These are phyloP conservation scores for Mucor mucedo DNA, from an alignment of 371 early-diverging fungal species.

Conservation along the genomic window DNA sequence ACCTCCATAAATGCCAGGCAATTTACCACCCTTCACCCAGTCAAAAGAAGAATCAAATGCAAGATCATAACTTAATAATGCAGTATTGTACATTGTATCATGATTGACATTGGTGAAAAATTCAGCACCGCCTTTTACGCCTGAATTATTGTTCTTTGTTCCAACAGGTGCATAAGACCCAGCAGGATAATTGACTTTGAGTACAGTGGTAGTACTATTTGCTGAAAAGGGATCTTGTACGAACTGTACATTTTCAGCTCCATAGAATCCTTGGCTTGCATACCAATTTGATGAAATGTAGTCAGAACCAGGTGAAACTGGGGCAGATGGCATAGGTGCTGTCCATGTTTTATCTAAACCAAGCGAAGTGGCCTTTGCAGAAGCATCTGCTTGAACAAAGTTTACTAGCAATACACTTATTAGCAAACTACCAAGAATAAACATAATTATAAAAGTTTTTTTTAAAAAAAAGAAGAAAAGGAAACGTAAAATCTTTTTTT, in stretches of 20 bases:
- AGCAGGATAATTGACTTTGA: slow-evolving; percentile 25
- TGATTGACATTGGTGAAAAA: slow-evolving; percentile 52
- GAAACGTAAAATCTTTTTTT: slow-evolving; percentile 1
- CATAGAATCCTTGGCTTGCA: slow-evolving; percentile 17
- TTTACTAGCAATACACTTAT: not conserved
- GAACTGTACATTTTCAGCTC: slow-evolving; percentile 16
- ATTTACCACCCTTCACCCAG: slow-evolving; percentile 62
- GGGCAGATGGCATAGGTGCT: slow-evolving; percentile 29
- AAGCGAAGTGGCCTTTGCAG: slow-evolving; percentile 30
- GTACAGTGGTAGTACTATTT: slow-evolving; percentile 7
- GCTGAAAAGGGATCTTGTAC: slow-evolving; percentile 15
- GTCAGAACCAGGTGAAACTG: slow-evolving; percentile 9
- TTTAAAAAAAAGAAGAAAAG: not conserved
- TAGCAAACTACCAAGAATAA: not conserved
- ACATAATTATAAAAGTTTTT: not conserved
- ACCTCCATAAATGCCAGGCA: slow-evolving; percentile 60
- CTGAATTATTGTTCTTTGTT: slow-evolving; percentile 27
- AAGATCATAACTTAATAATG: slow-evolving; percentile 57
- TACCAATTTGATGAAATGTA: slow-evolving; percentile 25
- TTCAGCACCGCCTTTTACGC: slow-evolving; percentile 54
- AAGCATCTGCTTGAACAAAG: slow-evolving; percentile 6
- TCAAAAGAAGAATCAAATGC: slow-evolving; percentile 59
- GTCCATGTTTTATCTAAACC: slow-evolving; percentile 42
- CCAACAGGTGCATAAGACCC: slow-evolving; percentile 37
- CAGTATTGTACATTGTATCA: slow-evolving; percentile 37